phyloP scores from a whole-genome alignment of 2,329 filamentous ascomycete species.

The Neonectria punicea region DNA sequence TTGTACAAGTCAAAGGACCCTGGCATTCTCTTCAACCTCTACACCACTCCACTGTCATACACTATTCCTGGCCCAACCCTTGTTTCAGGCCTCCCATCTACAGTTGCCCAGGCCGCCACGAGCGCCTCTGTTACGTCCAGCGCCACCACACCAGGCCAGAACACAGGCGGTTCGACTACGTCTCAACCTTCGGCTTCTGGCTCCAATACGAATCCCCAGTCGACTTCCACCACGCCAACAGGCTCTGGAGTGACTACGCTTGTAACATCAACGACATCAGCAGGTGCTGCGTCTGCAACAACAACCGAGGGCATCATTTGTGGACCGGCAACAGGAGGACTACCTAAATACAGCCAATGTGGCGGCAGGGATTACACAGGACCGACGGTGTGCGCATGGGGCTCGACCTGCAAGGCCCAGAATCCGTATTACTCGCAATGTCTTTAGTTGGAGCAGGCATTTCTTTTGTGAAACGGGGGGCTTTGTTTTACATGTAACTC shows the following conservation, averaged over 20 bases:
- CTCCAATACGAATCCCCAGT: not conserved
- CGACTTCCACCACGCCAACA: not conserved
- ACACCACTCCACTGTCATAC: conserved; percentile 41
- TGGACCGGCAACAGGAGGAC: conserved; percentile 28
- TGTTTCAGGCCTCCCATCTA: conserved; percentile 33
- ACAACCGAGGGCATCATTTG: conserved; percentile 31
- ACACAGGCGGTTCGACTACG: not conserved
- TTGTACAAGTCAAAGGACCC: conserved; percentile 45
- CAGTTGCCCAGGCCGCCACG: conserved; percentile 20
- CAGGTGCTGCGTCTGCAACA: not conserved
- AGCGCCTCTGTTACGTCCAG: conserved; percentile 33
- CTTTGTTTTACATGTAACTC: not conserved
- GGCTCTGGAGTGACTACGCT: conserved; percentile 21
- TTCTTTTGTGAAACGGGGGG: not conserved
- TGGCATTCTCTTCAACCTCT: conserved; percentile 49
- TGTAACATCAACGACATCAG: conserved; percentile 20
- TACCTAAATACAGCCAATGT: conserved; percentile 38
- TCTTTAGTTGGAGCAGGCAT: conserved; percentile 18
- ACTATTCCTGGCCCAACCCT: conserved; percentile 44
- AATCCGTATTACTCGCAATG: conserved; percentile 37
- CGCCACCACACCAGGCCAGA: conserved; percentile 32
- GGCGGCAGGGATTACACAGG: conserved; percentile 26
- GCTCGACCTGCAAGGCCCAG: conserved; percentile 22
- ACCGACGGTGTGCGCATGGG: conserved; percentile 28
- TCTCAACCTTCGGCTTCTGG: not conserved